Percentiles rank a stretch among this genome's conserved stretches.
These are phyloP conservation scores for Hanseniaspora lachancei DNA, from an alignment of 805 yeast genomes.

Conservation along the genomic window DNA sequence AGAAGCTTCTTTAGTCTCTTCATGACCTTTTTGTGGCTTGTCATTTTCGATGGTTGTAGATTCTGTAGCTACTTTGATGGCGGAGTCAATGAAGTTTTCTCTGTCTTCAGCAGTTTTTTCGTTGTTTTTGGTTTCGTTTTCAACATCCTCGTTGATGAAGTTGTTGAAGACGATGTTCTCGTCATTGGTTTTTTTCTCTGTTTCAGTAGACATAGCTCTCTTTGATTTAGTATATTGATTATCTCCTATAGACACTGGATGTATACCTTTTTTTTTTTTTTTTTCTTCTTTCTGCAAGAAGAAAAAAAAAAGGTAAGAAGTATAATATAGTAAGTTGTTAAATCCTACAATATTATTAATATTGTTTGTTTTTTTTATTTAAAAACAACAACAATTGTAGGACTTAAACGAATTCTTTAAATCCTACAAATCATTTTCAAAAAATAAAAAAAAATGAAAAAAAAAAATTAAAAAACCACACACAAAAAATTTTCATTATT, in stretches of 20 bases:
- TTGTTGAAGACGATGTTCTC: conserved; percentile 12
- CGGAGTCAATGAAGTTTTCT: conserved; percentile 3
- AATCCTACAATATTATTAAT: no score
- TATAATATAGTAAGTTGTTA: not conserved
- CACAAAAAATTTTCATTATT: no score
- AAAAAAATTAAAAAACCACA: no score
- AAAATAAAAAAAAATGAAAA: not conserved
- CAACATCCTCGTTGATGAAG: conserved; percentile 12
- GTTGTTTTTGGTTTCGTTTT: not conserved
- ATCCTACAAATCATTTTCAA: not conserved
- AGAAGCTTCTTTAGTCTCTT: not conserved
- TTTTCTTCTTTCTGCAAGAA: not conserved
- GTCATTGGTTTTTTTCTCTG: conserved; percentile 1
- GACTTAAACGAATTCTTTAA: conserved; percentile 1
- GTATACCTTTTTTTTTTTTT: not conserved
- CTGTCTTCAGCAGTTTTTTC: not conserved
- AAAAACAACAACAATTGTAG: not conserved
- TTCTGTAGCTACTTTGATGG: not conserved
- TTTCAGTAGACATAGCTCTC: not conserved
- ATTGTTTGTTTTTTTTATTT: no score
- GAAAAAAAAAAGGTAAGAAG: not conserved
- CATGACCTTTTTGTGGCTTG: not conserved
- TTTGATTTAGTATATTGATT: not conserved
- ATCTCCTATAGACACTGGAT: not conserved
- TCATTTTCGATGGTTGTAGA: not conserved